Evolutionary conservation across 768 basidiomycete species (phyloP), one percentile per base, ranked within the genome.

Genomic region (Boletus edulis): DNA sequence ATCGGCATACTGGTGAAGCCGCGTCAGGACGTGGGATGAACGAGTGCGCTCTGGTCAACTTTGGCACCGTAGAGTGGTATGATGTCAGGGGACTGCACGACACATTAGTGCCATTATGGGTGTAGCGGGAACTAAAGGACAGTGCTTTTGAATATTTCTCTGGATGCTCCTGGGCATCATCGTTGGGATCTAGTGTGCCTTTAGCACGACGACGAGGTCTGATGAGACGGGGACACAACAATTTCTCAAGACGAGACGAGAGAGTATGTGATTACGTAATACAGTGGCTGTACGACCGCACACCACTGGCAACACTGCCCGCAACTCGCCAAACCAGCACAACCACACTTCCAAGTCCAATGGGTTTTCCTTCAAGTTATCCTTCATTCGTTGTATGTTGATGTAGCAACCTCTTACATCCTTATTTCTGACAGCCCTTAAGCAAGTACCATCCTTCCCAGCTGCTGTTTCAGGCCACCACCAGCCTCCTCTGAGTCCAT

Each of bases 161-260:
- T n/a, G 49, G 49, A 18, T 47, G 0, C 0, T 29, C 3, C 24
- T 29, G 15, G 3, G 55, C 55, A 24, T 47, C 49, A 13, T 52
- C 55, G 20, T 56, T 49, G 1, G 55, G 50, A 35, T 52, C 55
- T 56, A 14, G 27, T 27, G 46, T 10, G 24, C 14, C 27, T 20
- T 58, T 5, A 55, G 54, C 9, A 32, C 12, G 15, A 3, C n/a
- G 20, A 11, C n/a, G n/a, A n/a, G 11, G 5, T 17, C 32, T 17
- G 4, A 32, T 8, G 17, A 27, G n/a, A 34, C 1, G 11, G 34
- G 1, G 35, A 10, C 35, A 47, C 14, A 40, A 53, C 56, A 53
- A 12, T 57, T 54, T 41, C 56, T 53, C 51, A 57, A 40, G 17
- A 39, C 15, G 5, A 57, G 18, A n/a, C n/a, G n/a, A n/a, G n/a